Base-by-base conservation (phyloP, 176 grass and related monocot genomes). In the Typha latifolia region DNA sequence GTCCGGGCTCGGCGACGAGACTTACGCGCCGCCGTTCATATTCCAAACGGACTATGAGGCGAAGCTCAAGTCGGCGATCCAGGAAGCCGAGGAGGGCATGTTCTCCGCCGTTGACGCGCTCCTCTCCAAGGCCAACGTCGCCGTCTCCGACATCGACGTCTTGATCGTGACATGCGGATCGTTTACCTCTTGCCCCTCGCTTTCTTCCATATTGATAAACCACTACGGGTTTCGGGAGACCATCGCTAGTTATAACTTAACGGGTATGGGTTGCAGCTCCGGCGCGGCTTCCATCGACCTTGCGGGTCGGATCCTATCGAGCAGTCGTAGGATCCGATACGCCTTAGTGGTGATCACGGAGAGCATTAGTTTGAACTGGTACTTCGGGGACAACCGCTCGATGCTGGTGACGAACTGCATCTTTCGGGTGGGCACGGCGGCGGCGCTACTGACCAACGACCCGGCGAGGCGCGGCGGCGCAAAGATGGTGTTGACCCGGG, bases 361-460 rank as follows among this genome's bases (percentile, higher is more conserved):
- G 56, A 78, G 85, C 32, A 85, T 85, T 62, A 82, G 59, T 31
- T 85, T 85, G 62, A 88, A 85, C 77, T 93, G 90, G 90, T 93
- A 93, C 78, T 47, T 52, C 0, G 85, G 90, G 43, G 88, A 66
- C 48, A 76, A 93, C 82, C 74, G 49, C 70, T 88, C 90, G 43
- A 93, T 93, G 90, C 85, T 93, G 90, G 82, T 92, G 6, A 84
- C 77, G 14, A 92, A 92, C 82, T 82, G 77, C 64, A 75, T 92
- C 0, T 92, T 92, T 61, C 81, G 89, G 47, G 74, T 68, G 51
- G 89, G 89, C 37, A 82, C 81, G 27, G 23, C 78, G 12, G 79
- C 85, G 0, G 53, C 27, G 72, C 26, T 92, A 64, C 47, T 92
- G 23, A 87, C 81, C 49, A 92, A 92, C 81, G 78, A 92, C 49